Percentiles rank a stretch among this genome's conserved stretches.
These are phyloP conservation scores for Candida sithepensis DNA, from an alignment of 805 yeast genomes.

Conservation along the genomic window DNA sequence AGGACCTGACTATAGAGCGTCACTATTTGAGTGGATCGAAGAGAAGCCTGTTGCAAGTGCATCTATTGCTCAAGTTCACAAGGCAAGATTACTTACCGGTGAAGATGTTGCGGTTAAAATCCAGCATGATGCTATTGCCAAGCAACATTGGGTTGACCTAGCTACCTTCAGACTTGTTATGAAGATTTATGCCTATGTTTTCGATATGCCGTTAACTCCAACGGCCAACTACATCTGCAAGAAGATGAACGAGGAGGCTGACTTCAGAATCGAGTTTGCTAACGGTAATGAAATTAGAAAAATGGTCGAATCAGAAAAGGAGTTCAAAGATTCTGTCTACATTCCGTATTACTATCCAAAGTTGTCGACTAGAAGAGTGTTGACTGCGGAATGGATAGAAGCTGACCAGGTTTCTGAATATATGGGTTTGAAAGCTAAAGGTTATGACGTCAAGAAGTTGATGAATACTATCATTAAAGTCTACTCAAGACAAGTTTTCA, in stretches of 20 bases:
- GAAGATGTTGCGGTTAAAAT: conserved; percentile 61
- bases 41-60: conserved; percentile 70
- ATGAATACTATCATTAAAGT: conserved; percentile 49
- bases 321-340: conserved; percentile 40
- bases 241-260: conserved; percentile 56
- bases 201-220: conserved; percentile 60
- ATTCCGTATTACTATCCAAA: conserved; percentile 52
- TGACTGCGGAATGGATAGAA: conserved; percentile 74
- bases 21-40: conserved; percentile 43
- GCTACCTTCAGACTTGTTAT: conserved; percentile 51
- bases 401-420: conserved; percentile 56
- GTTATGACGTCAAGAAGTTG: conserved; percentile 38
- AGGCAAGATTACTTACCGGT: conserved; percentile 44
- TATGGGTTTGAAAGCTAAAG: conserved; percentile 36
- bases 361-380: conserved; percentile 44
- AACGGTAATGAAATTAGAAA: conserved; percentile 44
- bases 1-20: conserved; percentile 39
- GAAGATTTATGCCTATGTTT: conserved; percentile 51
- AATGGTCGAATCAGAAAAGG: conserved; percentile 40
- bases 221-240: conserved; percentile 55
- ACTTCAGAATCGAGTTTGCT: conserved; percentile 52
- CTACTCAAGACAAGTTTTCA: conserved; percentile 56
- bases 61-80: conserved; percentile 68
- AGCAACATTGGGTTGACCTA: conserved; percentile 61
- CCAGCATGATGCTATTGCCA: conserved; percentile 59